Percentiles rank a stretch among this genome's conserved stretches.
Evolutionary conservation across 257 asterid genomes (phyloP).

Genomic region (Marsdenia floribunda): DNA sequence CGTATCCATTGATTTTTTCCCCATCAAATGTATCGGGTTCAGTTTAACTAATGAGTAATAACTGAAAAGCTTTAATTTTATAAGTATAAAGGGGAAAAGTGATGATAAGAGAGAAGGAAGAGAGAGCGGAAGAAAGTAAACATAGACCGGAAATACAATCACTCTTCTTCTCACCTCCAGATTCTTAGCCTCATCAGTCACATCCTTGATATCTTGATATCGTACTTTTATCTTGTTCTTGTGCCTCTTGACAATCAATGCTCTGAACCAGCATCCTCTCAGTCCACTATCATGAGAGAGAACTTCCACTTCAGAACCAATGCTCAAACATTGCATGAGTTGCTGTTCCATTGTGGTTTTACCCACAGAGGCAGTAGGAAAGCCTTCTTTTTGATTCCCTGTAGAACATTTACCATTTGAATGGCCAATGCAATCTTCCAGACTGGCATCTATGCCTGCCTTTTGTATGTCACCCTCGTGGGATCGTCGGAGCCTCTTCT

Average conservation of each 20-base stretch:
- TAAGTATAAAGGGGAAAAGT: too few species aligned
- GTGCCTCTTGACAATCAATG: conserved; percentile 55
- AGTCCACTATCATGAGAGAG: conserved; percentile 86
- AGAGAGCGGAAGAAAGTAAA: neutral
- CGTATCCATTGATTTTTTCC: too few species aligned
- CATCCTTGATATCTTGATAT: conserved; percentile 74
- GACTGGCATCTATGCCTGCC: conserved; percentile 18
- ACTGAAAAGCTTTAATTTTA: too few species aligned
- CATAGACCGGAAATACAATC: too few species aligned
- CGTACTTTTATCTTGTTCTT: conserved; percentile 66
- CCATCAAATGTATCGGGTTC: too few species aligned
- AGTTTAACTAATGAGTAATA: too few species aligned
- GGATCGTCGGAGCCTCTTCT: conserved; percentile 55
- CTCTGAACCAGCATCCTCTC: conserved; percentile 93
- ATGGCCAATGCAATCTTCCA: conserved; percentile 15
- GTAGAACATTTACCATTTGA: conserved; percentile 12
- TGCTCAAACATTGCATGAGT: conserved; percentile 22
- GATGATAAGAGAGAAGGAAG: neutral
- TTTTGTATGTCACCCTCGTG: conserved; percentile 29
- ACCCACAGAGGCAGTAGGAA: conserved; percentile 12
- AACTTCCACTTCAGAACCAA: conserved; percentile 75
- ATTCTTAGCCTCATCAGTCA: conserved; percentile 54
- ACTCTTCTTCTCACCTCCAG: conserved; percentile 49
- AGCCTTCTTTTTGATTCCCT: conserved; percentile 17
- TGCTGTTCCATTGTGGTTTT: conserved; percentile 16